Conservation (phyloP, 2,329 filamentous ascomycete genomes). For the Cercospora nicotianae region DNA sequence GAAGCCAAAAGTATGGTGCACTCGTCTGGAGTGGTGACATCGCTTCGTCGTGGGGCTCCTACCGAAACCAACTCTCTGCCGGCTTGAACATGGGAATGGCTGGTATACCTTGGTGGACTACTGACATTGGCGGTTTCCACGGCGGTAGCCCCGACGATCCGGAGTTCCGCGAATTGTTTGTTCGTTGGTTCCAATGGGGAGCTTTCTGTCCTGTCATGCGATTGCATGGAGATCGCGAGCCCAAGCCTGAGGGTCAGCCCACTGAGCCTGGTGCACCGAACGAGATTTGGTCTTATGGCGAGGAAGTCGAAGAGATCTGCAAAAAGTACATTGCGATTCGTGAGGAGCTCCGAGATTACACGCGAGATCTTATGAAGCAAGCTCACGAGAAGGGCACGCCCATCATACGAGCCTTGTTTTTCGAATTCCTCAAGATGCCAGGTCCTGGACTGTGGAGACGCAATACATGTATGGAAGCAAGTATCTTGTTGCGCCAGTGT, state of each 20-base stretch:
- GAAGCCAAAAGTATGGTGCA: constrained; percentile 63
- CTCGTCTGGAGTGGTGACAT: constrained; percentile 69
- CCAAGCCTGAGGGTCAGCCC: constrained; percentile 42
- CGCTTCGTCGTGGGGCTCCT: constrained; percentile 61
- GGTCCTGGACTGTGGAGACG: constrained; percentile 58
- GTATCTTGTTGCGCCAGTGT: constrained; percentile 60
- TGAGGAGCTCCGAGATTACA: constrained; percentile 60
- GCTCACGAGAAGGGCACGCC: constrained; percentile 62
- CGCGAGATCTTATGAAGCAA: constrained; percentile 57
- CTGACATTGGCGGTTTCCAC: constrained; percentile 70
- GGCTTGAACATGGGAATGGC: constrained; percentile 66
- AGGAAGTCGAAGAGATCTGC: constrained; percentile 61
- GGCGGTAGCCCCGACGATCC: constrained; percentile 59
- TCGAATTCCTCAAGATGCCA: constrained; percentile 58
- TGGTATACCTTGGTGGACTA: constrained; percentile 68
- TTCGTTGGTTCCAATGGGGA: constrained; percentile 70
- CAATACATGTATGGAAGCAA: constrained; percentile 65
- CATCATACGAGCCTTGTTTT: constrained; percentile 63
- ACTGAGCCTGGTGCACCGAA: constrained; percentile 54
- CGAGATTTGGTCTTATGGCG: constrained; percentile 67
- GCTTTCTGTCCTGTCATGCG: constrained; percentile 68
- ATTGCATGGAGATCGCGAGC: constrained; percentile 66
- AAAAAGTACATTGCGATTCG: constrained; percentile 59
- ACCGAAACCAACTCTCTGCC: constrained; percentile 62
- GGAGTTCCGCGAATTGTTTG: constrained; percentile 62